Evolutionary conservation across 2,329 filamentous ascomycete genomes (phyloP).

Genomic region (Botryosphaeria agaves): DNA sequence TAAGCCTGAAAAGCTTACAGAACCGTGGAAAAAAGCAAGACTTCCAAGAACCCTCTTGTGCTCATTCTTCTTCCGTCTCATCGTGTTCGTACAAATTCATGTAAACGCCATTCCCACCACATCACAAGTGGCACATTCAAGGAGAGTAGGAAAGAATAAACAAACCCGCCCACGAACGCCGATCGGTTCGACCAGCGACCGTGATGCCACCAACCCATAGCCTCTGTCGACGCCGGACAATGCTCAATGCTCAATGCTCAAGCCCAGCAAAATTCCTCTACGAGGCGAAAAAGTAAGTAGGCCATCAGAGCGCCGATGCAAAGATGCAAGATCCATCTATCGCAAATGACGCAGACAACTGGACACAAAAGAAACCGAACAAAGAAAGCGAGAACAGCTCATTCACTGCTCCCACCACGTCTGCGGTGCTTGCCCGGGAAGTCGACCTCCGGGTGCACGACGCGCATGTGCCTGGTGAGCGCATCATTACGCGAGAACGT

Average conservation of each 20-base stretch:
- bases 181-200: neutral
- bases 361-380: neutral
- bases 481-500: constrained; percentile 93
- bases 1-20: no score
- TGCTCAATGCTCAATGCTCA: no score
- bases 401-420: constrained; percentile 14
- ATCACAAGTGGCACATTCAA: no score
- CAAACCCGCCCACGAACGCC: neutral
- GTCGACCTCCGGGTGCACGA: constrained; percentile 80
- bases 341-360: neutral
- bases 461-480: constrained; percentile 81
- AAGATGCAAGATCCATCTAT: neutral
- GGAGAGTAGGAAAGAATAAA: no score
- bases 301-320: neutral
- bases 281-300: no score
- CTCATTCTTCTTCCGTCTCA: no score
- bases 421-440: constrained; percentile 49
- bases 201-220: neutral
- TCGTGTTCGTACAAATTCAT: no score
- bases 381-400: neutral
- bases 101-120: no score
- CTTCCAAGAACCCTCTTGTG: no score
- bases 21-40: no score
- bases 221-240: neutral
- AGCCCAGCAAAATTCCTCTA: no score